Evolutionary conservation across 2,329 filamentous ascomycete genomes (phyloP).

Genomic region (Ascochyta rabiei): DNA sequence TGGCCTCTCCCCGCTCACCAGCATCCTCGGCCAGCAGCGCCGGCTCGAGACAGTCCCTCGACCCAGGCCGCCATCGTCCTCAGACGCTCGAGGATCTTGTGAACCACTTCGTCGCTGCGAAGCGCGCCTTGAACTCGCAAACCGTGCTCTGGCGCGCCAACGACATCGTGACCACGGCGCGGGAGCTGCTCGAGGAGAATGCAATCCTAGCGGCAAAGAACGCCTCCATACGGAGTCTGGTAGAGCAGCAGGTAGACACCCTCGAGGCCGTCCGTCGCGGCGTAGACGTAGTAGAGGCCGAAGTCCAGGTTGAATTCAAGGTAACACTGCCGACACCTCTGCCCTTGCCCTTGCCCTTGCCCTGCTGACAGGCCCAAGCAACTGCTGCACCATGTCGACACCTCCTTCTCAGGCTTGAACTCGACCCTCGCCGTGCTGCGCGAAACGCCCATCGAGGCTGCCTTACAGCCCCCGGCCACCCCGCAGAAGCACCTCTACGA

Average conservation of each 20-base stretch:
- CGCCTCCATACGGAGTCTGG: constrained; percentile 49
- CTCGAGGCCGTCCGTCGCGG: constrained; percentile 53
- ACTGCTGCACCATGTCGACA: constrained; percentile 69
- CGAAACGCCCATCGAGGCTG: constrained; percentile 67
- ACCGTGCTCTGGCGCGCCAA: constrained; percentile 83
- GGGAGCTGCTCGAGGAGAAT: constrained; percentile 77
- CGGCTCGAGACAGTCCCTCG: constrained; percentile 30
- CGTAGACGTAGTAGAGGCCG: constrained; percentile 50
- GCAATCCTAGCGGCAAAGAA: constrained; percentile 68
- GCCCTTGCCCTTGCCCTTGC: constrained; percentile 15
- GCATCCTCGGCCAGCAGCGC: constrained; percentile 48
- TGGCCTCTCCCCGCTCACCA: constrained; percentile 52
- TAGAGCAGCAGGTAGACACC: constrained; percentile 53
- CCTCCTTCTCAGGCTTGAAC: constrained; percentile 67
- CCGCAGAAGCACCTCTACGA: constrained; percentile 69
- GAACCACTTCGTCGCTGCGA: constrained; percentile 82
- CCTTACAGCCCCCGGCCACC: constrained; percentile 61
- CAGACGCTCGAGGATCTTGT: constrained; percentile 76
- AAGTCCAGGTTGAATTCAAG: constrained; percentile 54
- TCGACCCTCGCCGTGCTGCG: constrained; percentile 70
- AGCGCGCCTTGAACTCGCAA: constrained; percentile 84
- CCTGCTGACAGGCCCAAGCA: constrained; percentile 39
- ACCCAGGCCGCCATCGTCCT: constrained; percentile 41
- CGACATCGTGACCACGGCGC: constrained; percentile 79
- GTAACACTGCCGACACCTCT: constrained; percentile 15